phyloP scores from a whole-genome alignment of 192 early-diverging fungal genomes.

The Coemansia sp. region DNA sequence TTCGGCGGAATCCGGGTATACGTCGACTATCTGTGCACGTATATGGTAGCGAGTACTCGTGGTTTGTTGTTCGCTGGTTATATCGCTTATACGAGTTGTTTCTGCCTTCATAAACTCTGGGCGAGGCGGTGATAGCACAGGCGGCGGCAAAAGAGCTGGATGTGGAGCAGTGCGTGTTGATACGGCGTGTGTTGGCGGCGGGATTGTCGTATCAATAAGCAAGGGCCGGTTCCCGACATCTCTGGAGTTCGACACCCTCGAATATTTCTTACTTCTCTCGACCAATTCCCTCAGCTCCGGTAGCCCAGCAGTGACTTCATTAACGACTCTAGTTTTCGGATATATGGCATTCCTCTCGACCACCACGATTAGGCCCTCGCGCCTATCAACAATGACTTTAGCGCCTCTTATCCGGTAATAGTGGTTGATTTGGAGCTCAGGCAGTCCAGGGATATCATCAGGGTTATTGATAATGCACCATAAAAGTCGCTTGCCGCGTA shows the following conservation, averaged over 20 bases:
- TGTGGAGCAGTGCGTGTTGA: neutral
- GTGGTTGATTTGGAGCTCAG: neutral
- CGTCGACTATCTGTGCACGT: slow-evolving; percentile 2
- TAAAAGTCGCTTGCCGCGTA: neutral
- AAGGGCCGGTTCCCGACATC: neutral
- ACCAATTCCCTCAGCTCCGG: slow-evolving; percentile 5
- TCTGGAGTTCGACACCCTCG: neutral
- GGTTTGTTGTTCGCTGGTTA: neutral
- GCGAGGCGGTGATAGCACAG: neutral
- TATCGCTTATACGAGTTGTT: neutral
- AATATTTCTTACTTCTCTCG: neutral
- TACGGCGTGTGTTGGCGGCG: neutral
- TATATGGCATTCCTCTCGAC: slow-evolving; percentile 9
- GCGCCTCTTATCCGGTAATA: slow-evolving; percentile 24
- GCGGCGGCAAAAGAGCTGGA: neutral
- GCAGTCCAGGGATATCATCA: slow-evolving; percentile 20
- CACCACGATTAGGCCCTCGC: slow-evolving; percentile 2
- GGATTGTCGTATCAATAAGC: slow-evolving; percentile 1
- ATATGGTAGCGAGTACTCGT: slow-evolving; percentile 7
- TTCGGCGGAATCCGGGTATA: slow-evolving; percentile 12
- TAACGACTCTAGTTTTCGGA: slow-evolving; percentile 17
- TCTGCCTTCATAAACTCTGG: neutral
- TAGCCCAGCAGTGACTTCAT: slow-evolving; percentile 8
- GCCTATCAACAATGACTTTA: neutral
- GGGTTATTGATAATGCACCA: slow-evolving; percentile 21